Evolutionary conservation across 768 basidiomycete species (phyloP).

Genomic region (Pholiota conissans): DNA sequence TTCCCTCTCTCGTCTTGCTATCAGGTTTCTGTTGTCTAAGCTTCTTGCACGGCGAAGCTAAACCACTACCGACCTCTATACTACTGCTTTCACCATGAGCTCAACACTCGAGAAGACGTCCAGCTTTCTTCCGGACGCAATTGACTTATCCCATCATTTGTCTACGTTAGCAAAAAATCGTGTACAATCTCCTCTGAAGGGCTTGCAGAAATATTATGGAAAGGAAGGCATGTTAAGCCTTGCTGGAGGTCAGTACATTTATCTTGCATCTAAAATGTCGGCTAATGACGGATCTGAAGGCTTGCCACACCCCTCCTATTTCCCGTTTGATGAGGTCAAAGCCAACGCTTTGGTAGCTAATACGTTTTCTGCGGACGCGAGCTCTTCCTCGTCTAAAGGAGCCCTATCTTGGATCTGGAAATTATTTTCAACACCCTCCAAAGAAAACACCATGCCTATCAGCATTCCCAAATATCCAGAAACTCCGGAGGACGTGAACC

Average conservation of each 20-base stretch:
- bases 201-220: slow-evolving; percentile 57
- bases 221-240: slow-evolving; percentile 56
- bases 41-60: not conserved
- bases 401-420: slow-evolving; percentile 61
- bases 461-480: slow-evolving; percentile 63
- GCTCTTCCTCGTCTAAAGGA: slow-evolving; percentile 15
- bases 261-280: no score
- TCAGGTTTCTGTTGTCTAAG: not conserved
- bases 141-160: slow-evolving; percentile 75
- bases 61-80: not conserved
- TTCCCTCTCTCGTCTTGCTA: no score
- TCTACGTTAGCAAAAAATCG: slow-evolving; percentile 54
- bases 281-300: slow-evolving; percentile 40
- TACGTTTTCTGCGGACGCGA: slow-evolving; percentile 11
- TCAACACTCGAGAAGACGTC: not conserved
- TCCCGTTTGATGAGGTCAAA: slow-evolving; percentile 65
- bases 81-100: not conserved
- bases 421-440: slow-evolving; percentile 38
- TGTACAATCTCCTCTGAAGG: slow-evolving; percentile 60
- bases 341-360: slow-evolving; percentile 47
- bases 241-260: slow-evolving; percentile 67
- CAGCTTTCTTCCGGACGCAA: slow-evolving; percentile 33
- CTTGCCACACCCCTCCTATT: slow-evolving; percentile 65
- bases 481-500: slow-evolving; percentile 48
- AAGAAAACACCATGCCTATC: slow-evolving; percentile 47